Conservation (phyloP, 805 yeast genomes). For the Candida stauntonica region DNA sequence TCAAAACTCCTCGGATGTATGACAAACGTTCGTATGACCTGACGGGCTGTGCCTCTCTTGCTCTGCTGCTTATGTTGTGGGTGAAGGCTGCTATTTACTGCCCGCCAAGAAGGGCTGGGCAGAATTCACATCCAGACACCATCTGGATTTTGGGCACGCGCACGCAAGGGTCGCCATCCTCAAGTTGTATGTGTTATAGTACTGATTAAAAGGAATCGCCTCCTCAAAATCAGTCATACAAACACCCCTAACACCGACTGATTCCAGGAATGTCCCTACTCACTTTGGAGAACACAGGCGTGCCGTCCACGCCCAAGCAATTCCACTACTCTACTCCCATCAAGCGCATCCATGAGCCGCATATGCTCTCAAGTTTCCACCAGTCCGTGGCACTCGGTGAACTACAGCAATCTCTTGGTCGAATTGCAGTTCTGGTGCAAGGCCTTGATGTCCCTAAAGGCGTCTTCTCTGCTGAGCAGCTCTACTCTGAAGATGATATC, state of each 20-base stretch:
- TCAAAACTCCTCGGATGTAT: too few relatives aligned
- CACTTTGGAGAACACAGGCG: constrained; percentile 8
- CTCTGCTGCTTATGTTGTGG: too few relatives aligned
- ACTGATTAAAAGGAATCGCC: too few relatives aligned
- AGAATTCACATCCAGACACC: background rate
- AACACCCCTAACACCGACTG: too few relatives aligned
- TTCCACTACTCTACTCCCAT: constrained; percentile 31
- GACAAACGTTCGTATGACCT: too few relatives aligned
- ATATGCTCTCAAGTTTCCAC: constrained; percentile 40
- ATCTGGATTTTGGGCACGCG: background rate
- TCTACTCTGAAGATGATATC: constrained; percentile 18
- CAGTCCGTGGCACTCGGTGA: constrained; percentile 40
- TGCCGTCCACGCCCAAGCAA: constrained; percentile 6
- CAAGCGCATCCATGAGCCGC: constrained; percentile 41
- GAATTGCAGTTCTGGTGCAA: constrained; percentile 37
- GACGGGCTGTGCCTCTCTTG: too few relatives aligned
- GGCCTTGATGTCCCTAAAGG: constrained; percentile 34
- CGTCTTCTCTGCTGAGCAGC: constrained; percentile 27
- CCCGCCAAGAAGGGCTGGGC: background rate
- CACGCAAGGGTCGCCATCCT: too few relatives aligned
- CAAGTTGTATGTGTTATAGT: too few relatives aligned
- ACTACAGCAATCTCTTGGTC: constrained; percentile 33
- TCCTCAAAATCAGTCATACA: too few relatives aligned
- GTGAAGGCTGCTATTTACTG: too few relatives aligned
- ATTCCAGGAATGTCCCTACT: constrained; percentile 4